Evolutionary conservation across 345 rosid species (phyloP), one percentile per base, ranked within the genome.

Genomic region (Garcia nutans): DNA sequence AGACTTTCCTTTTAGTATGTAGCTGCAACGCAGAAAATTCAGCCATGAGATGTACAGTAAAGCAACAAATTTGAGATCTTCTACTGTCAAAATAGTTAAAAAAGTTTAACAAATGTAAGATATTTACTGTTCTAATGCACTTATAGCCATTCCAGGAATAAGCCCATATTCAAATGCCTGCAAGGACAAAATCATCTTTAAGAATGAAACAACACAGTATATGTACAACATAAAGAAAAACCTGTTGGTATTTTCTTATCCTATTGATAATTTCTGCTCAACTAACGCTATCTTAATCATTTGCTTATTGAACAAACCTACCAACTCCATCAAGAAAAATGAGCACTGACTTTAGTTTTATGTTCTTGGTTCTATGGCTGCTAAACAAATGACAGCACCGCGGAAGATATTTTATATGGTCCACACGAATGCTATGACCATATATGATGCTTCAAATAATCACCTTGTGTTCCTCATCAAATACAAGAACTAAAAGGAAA

Each of bases 121-220:
- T 72, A 93, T 87, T 37, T 93, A 95, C 97, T 86, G 94, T 78
- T 95, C 99, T 74, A 93, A 71, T 28, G 86, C 96, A 70, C 94
- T 86, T 31, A 95, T 50, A 9, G 96, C 96, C 81, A 93, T 66
- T 75, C 99, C 99, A 77, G 97, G 97, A 79, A 93, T 47, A 65
- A 95, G 87, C 47, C 97, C 97, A 85, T 91, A 83, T 77, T 95
- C 94, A 49, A 95, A 95, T 41, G 94, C 99, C 97, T 93, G 72
- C 80, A 86, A 45, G 15, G 59, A 69, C 57, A 74, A 60, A 72
- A 76, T 58, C 55, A 69, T 16, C 26, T 28, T 70, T 69, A 65
- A 79, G 78, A 87, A 71, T 33, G 72, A 69, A 59, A 76, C 28
- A 23, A 20, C 20, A 31, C 31, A 33, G 28, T 19, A 44, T 49